Conservation (phyloP, 169 alveolate species). For the Amoebophrya sp. region DNA sequence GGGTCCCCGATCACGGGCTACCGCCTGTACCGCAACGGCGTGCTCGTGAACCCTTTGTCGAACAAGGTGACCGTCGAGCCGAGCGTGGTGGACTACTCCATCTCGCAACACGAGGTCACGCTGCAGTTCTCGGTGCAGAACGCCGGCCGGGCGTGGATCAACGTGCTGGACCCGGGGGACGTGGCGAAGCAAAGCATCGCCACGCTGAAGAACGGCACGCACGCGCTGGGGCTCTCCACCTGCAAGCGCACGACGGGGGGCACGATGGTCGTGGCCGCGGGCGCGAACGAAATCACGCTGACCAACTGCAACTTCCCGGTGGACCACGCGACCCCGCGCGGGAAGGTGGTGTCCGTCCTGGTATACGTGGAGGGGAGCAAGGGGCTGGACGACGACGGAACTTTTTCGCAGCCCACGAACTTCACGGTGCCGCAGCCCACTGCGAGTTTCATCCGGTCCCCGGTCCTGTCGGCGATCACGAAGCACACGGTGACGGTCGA, state of each 20-base stretch:
- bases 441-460: neutral
- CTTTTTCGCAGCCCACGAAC: neutral
- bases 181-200: neutral
- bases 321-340: neutral
- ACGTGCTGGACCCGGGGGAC: neutral
- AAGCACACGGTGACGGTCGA: neutral
- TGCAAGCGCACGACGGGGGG: neutral
- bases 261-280: neutral
- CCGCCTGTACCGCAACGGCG: conserved; percentile 8
- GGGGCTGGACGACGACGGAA: neutral
- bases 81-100: neutral
- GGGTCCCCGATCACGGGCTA: conserved; percentile 7
- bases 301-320: conserved; percentile 1
- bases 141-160: neutral
- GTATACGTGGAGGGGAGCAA: neutral
- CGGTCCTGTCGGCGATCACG: neutral
- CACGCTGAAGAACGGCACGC: neutral
- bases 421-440: neutral
- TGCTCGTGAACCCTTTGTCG: conserved; percentile 1
- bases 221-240: neutral
- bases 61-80: neutral
- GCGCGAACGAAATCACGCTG: neutral
- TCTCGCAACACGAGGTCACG: neutral
- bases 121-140: neutral
- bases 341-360: neutral